Evolutionary conservation across 306 rosid species (phyloP).

Genomic region (Ormosia emarginata): DNA sequence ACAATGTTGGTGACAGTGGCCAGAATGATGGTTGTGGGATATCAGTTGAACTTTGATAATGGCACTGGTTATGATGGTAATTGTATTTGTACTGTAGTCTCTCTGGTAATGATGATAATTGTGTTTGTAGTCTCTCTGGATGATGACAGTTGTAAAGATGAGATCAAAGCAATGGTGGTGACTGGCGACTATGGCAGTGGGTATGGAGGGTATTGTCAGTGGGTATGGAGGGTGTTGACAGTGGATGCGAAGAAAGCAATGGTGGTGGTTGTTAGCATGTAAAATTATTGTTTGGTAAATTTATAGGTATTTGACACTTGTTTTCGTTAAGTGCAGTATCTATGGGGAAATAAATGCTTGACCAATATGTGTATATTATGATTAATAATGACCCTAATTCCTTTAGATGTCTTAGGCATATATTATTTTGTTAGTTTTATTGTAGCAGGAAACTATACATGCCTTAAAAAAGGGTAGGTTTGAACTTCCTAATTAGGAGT

Average conservation of each 20-base stretch:
- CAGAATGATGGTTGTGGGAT: background rate
- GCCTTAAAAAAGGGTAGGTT: background rate
- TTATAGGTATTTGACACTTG: background rate
- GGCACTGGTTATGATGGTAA: background rate
- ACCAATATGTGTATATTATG: background rate
- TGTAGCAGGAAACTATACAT: background rate
- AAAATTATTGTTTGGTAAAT: background rate
- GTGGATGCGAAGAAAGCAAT: background rate
- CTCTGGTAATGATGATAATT: background rate
- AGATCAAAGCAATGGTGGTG: background rate
- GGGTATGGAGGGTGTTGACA: background rate
- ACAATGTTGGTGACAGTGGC: background rate
- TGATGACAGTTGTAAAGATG: background rate
- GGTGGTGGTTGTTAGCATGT: background rate
- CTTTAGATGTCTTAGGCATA: background rate
- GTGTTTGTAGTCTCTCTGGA: background rate
- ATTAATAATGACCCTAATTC: background rate
- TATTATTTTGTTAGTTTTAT: slow-evolving; percentile 5
- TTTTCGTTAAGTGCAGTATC: background rate
- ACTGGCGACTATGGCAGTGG: background rate
- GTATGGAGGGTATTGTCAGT: background rate
- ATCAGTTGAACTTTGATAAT: background rate
- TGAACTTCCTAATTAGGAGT: background rate
- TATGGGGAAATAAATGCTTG: background rate
- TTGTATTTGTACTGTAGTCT: background rate